Evolutionary conservation across 2,329 filamentous ascomycete species (phyloP), one percentile per base, ranked within the genome.

Genomic region (Pseudocercospora fuligena): DNA sequence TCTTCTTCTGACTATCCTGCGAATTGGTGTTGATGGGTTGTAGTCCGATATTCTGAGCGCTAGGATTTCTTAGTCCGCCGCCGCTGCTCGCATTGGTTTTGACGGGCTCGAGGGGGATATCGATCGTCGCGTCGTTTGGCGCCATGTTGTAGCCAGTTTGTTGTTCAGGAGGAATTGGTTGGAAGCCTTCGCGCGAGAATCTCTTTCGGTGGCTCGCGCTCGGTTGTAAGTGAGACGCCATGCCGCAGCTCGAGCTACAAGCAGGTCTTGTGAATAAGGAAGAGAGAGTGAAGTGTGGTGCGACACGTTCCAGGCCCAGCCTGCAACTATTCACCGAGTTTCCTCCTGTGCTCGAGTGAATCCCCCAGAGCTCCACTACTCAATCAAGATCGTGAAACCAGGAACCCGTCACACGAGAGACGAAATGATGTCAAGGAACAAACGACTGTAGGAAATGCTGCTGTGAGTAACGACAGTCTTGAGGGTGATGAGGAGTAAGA

Each of bases 21-120:
- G 40, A 43, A 43, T 74, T 67, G 72, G 77, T 53, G 65, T 72
- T 66, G 63, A 68, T 36, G 66, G 75, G 68, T 29, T 64, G 66
- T 23, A 66, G 56, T 58, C 62, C 69, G 6, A 79, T 79, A 9
- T 78, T 75, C 21, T 76, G 78, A 66, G 74, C 73, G 33, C 73
- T 74, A 51, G 79, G 78, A 63, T 80, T 82, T 54, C 82, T 69
- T 8, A 73, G 66, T 9, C 73, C 80, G 49, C 78, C 80, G 46
- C 81, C 81, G 66, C 82, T 81, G 60, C 80, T 79, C 9, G 67
- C 65, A 67, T 81, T 80, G 64, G 82, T 86, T 69, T 82, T 77
- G 47, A 88, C 84, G 57, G 81, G 82, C 70, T 86, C 83, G 69
- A 90, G 80, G 7, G 88, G 88, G 61, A 90, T 90, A 71, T 89